Conservation (phyloP, 2,329 filamentous ascomycete genomes). For the Blastomyces emzantsi region DNA sequence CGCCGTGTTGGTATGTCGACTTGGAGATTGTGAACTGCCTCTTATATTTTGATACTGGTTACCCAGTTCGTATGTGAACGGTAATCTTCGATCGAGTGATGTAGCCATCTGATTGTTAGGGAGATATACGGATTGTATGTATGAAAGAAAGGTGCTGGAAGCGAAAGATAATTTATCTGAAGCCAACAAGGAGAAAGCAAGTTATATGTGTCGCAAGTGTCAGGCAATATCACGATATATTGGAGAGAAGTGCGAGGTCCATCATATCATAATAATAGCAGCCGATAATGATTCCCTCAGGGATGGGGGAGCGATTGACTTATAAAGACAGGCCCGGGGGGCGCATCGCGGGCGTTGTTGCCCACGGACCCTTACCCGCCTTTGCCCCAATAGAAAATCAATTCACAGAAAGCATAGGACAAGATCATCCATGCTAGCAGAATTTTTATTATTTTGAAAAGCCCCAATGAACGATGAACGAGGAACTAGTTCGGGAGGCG, state of each 20-base stretch:
- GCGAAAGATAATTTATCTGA: not conserved
- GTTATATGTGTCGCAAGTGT: not conserved
- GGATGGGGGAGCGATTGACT: not conserved
- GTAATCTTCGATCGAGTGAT: not conserved
- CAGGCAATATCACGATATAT: not conserved
- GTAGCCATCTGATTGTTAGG: not conserved
- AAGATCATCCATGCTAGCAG: not conserved
- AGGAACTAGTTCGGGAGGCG: not conserved
- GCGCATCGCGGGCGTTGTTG: not conserved
- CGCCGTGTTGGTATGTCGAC: not conserved
- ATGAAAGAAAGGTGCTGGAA: not conserved
- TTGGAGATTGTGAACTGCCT: not conserved
- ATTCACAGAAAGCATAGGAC: not conserved
- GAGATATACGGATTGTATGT: too few species aligned
- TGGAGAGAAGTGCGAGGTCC: not conserved
- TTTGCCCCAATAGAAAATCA: not conserved
- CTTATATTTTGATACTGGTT: not conserved
- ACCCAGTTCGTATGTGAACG: not conserved
- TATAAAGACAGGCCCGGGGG: not conserved
- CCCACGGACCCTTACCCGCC: too few species aligned
- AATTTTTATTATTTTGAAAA: not conserved
- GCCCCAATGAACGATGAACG: not conserved
- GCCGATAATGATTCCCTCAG: not conserved
- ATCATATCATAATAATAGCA: not conserved
- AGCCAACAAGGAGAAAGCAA: not conserved